Evolutionary conservation across 2,329 filamentous ascomycete genomes (phyloP).

Genomic region (Aureobasidium sp.): DNA sequence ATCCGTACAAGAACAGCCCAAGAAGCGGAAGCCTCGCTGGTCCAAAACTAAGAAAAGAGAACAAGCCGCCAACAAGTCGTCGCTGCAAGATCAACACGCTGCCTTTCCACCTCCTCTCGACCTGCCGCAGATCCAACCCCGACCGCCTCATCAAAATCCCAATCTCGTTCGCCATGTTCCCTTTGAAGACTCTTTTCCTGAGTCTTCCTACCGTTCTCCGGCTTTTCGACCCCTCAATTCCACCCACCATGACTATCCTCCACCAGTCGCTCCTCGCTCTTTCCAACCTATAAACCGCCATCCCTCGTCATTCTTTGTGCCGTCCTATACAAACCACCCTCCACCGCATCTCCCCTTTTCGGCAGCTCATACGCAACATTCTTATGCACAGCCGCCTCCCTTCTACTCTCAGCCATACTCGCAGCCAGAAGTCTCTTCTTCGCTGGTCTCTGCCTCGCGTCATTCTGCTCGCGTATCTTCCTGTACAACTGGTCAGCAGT

Average conservation of each 20-base stretch:
- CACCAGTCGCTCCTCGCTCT: background rate
- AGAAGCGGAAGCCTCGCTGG: background rate
- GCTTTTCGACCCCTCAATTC: background rate
- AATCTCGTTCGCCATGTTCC: background rate
- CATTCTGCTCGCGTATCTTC: background rate
- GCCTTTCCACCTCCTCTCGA: background rate
- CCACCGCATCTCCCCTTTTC: background rate
- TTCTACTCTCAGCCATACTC: background rate
- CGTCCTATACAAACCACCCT: background rate
- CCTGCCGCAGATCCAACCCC: background rate
- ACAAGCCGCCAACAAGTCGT: background rate
- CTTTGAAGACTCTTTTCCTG: background rate
- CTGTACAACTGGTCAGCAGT: background rate
- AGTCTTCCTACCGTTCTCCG: background rate
- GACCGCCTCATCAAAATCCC: background rate
- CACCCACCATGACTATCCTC: background rate
- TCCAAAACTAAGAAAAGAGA: background rate
- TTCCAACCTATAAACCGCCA: background rate
- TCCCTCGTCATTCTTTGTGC: conserved; percentile 9
- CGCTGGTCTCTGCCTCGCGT: background rate
- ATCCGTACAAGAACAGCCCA: background rate
- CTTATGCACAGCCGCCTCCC: background rate
- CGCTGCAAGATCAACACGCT: background rate
- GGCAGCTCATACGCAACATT: background rate
- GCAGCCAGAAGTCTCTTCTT: background rate